Evolutionary conservation across 1,284 basidiomycete genomes (phyloP), one percentile per base, ranked within the genome.

Genomic region (Spongiforma sp.): DNA sequence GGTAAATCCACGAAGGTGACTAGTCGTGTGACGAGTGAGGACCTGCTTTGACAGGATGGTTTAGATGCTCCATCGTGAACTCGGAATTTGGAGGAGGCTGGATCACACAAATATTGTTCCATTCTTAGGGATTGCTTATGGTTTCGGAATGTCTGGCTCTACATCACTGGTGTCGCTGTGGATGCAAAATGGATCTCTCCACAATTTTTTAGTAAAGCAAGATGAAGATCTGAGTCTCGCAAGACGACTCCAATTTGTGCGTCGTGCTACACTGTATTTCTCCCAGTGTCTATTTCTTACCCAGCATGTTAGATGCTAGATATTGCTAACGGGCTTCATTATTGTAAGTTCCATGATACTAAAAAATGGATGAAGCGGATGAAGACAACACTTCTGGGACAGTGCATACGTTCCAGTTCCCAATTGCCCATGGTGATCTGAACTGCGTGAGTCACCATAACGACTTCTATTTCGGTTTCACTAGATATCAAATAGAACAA

Each of bases 171-270:
- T 64, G 32, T 64, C 62, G 8, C 32, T 14, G 26, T 64, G 59
- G 60, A 61, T 61, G 60, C 60, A 60, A 2, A 41, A 60, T 8
- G 65, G 28, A 36, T 46, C 60, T 2, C 41, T 67, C 17, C 36
- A 43, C 8, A 53, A 10, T 12, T 56, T 67, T 15, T 50, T 62
- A 24, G 28, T 2, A 7, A 39, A 54, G 33, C 19, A 58, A 33
- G 60, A 58, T 5, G 1, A 37, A 1, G 28, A 21, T 15, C 9
- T 64, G 17, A 7, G 19, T 4, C 26, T 39, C 5, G 33, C 1
- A 30, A 41, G 50, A 21, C 60, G 60, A 17, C 43, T 61, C 32
- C 60, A 32, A n/a, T 21, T 64, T 33, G 63, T 64, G 4, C 30
- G 55, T 48, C 17, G n/a, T n/a, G n/a, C n/a, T n/a, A n/a, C n/a